Evolutionary conservation across 331 rosid species (phyloP).

Genomic region (Malus hybrid): DNA sequence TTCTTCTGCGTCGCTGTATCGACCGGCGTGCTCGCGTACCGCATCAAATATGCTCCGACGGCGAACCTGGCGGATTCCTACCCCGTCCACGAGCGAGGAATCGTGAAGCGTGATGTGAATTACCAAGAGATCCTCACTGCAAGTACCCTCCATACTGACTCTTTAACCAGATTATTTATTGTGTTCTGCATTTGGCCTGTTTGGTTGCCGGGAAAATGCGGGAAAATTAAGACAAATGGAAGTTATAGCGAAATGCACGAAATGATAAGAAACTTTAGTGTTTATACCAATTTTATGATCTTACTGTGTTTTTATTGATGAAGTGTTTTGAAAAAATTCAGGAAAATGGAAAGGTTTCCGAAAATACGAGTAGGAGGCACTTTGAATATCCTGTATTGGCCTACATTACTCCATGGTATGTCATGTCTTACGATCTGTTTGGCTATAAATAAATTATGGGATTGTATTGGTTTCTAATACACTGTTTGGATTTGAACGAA

Average conservation of each 20-base stretch:
- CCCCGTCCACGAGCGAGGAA: conserved; percentile 32
- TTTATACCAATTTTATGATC: not conserved
- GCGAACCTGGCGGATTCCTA: conserved; percentile 13
- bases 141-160: conserved; percentile 17
- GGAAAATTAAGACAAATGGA: not conserved
- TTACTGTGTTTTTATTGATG: not conserved
- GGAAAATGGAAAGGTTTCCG: conserved; percentile 62
- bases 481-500: not conserved
- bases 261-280: not conserved
- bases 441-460: not conserved
- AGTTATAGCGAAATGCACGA: not conserved
- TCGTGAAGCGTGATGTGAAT: conserved; percentile 32
- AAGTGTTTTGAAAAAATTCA: conserved; percentile 9
- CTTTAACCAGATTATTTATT: not conserved
- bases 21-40: conserved; percentile 34
- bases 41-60: conserved; percentile 17
- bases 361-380: conserved; percentile 44
- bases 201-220: conserved; percentile 1
- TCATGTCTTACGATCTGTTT: conserved; percentile 8
- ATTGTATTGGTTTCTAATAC: not conserved
- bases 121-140: conserved; percentile 59
- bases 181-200: not conserved
- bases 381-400: conserved; percentile 69
- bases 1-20: conserved; percentile 49
- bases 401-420: conserved; percentile 93